Base-by-base conservation (phyloP, 257 asterid species). In the Primulina huaijiensis region DNA sequence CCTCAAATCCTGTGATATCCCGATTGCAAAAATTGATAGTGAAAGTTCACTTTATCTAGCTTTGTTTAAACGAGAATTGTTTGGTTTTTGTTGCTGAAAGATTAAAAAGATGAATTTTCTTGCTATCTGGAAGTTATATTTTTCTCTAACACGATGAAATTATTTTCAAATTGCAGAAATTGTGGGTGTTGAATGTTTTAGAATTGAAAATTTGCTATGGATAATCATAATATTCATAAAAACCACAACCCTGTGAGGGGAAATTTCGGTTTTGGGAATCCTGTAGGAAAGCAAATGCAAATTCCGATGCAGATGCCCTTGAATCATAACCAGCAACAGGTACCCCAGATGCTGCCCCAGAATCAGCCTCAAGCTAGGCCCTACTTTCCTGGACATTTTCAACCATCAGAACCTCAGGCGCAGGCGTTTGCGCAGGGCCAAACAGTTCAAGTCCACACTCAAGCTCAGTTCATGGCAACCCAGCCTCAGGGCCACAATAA, bases 371-470 rank as follows among this genome's bases (percentile, higher is more conserved):
- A 81, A 64, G 79, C 77, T 35, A 82, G 83, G 65, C 75, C 89
- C 35, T 89, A 81, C 57, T 88, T 85, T 29, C 81, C 89, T 0
- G 92, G 90, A 12, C 94, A 88, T 81, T 88, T 88, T 79, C 96
- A 85, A 40, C 64, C 83, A 20, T 73, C 92, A 0, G 85, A 80
- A 50, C 70, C 80, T 67, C 89, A 83, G 59, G 21, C 85, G 58
- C 85, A 62, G 64, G 61, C 79, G 16, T 72, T 74, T 43, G 50
- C 67, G 57, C 85, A 75, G 27, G 58, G 79, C 31, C 88, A 81
- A 50, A 20, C 71, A 6, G 69, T 63, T 60, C 87, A 74, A 60
- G 40, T 73, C 9, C 85, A 70, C 68, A 76, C 75, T n/a, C 82
- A 67, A 64, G 37, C 79, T 29, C 91, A 82, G 56, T 67, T 75